Evolutionary conservation across 345 rosid species (phyloP), one percentile per base, ranked within the genome.

Genomic region (Syzygium grande): DNA sequence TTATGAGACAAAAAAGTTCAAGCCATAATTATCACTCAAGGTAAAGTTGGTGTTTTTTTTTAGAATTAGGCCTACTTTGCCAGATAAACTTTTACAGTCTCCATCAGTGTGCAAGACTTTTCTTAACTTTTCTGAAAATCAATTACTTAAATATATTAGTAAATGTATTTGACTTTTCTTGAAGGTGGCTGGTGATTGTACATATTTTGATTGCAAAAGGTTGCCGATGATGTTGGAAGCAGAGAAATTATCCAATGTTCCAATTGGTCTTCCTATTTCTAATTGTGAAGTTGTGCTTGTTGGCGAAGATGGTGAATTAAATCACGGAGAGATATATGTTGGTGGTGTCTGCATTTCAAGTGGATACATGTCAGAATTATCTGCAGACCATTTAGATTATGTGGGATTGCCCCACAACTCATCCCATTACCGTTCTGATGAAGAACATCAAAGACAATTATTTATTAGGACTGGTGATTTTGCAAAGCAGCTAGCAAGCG

Each of bases 151-250:
- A 10, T 84, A 38, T 52, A 53, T 84, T 27, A 84, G 41, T 84
- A 29, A 84, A 53, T 84, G 86, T 25, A 84, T 53, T 84, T 29
- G 55, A 84, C 56, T 89, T 80, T 91, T 90, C 73, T 91, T 89
- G 79, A 88, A 98, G 99, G 99, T 96, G 68, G 92, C 99, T 86
- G 99, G 99, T 85, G 99, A 98, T 90, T 96, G 98, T 91, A 93
- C 94, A 56, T 96, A 93, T 91, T 98, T 96, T 91, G 99, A 98
- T 92, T 98, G 98, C 94, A 92, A 94, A 89, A 91, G 89, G 90
- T 89, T 98, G 93, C 95, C 96, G n/a, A 85, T 78, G 85, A 90
- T 98, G 90, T 92, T 96, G 92, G 94, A 93, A 90, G 90, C 86
- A n/a, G 95, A 92, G 89, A 87, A 88, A 49, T 89, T 96, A 89